Evolutionary conservation across 768 basidiomycete species (phyloP).

Genomic region (Xanthoconium purpureum): DNA sequence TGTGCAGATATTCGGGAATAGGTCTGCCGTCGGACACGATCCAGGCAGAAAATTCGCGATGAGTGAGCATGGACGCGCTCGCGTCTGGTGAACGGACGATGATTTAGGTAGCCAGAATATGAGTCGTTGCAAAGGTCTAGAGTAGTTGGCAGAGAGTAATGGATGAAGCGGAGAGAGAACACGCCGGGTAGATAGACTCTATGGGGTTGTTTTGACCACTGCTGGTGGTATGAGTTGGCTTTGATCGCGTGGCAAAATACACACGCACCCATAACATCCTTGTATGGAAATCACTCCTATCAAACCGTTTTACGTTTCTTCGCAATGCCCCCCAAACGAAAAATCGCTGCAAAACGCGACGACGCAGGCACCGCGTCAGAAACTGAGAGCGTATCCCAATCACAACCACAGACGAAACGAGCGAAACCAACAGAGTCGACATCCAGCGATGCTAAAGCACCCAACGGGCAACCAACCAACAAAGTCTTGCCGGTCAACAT

Average conservation of each 20-base stretch:
- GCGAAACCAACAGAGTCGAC: constrained; percentile 24
- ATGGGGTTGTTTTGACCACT: not conserved
- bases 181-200: not conserved
- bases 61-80: constrained; percentile 44
- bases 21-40: constrained; percentile 49
- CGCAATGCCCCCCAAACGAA: constrained; percentile 33
- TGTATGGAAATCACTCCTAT: constrained; percentile 3
- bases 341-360: constrained; percentile 32
- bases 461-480: constrained; percentile 67
- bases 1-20: constrained; percentile 55
- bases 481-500: constrained; percentile 66
- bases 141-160: too few relatives aligned
- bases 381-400: constrained; percentile 24
- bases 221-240: too few relatives aligned
- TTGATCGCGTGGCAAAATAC: not conserved
- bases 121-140: too few relatives aligned
- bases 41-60: constrained; percentile 69
- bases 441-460: constrained; percentile 17
- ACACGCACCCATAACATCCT: constrained; percentile 10
- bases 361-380: constrained; percentile 32
- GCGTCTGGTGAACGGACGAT: too few relatives aligned
- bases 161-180: not conserved
- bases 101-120: not conserved
- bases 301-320: not conserved
- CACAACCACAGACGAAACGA: constrained; percentile 24